Conservation (phyloP, 805 yeast species). For the Candida endomychidarum region DNA sequence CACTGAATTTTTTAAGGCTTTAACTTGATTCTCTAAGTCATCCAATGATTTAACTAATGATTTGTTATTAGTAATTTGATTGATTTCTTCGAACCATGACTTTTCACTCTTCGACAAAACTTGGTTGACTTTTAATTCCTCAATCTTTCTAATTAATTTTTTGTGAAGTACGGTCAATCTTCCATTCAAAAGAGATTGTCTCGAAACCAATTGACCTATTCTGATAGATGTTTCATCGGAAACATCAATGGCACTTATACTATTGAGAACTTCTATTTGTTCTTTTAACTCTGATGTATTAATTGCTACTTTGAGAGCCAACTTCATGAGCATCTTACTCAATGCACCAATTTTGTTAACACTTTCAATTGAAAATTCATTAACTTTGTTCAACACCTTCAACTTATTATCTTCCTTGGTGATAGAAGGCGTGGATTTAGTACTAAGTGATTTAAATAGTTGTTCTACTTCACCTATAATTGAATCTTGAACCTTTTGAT, state of each 20-base stretch:
- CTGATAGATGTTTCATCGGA: conserved; percentile 9
- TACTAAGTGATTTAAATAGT: neutral
- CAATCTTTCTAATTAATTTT: conserved; percentile 24
- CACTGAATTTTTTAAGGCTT: conserved; percentile 10
- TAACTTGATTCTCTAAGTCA: conserved; percentile 23
- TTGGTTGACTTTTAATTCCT: conserved; percentile 20
- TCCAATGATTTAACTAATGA: conserved; percentile 15
- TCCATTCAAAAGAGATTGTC: conserved; percentile 1
- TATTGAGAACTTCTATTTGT: conserved; percentile 6
- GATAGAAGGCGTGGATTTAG: neutral
- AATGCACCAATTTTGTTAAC: conserved; percentile 17
- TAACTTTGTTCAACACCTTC: conserved; percentile 13
- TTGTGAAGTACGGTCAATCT: conserved; percentile 22
- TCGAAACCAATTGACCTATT: conserved; percentile 14
- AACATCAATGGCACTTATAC: neutral
- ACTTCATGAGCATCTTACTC: conserved; percentile 20
- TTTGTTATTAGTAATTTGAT: conserved; percentile 19
- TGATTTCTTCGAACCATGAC: conserved; percentile 39
- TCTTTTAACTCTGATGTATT: conserved; percentile 26
- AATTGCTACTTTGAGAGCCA: conserved; percentile 19
- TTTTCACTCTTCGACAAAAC: conserved; percentile 34
- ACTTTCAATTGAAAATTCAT: conserved; percentile 20
- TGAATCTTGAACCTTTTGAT: neutral
- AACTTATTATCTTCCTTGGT: conserved; percentile 3
- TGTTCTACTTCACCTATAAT: conserved; percentile 7